These are phyloP conservation scores for Arctium minus DNA, from an alignment of 129 eudicot genomes.

Conservation along the genomic window DNA sequence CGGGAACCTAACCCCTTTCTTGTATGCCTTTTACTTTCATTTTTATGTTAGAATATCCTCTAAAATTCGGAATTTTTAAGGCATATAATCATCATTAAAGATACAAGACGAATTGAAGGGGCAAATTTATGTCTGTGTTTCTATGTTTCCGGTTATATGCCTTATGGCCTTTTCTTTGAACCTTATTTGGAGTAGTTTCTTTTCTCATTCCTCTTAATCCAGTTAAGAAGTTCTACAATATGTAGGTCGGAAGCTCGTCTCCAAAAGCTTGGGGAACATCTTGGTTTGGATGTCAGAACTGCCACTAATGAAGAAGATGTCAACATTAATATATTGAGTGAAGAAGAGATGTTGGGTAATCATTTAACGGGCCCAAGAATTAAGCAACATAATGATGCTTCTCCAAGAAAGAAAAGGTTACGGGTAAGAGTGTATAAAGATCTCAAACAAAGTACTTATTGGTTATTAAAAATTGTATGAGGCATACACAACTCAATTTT, in stretches of 20 bases:
- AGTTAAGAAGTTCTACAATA: neutral
- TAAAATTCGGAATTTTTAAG: conserved; percentile 43
- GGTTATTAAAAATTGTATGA: neutral
- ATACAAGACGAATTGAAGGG: conserved; percentile 61
- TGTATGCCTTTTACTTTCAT: neutral
- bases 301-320: conserved; percentile 38
- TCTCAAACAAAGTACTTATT: conserved; percentile 36
- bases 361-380: conserved; percentile 11
- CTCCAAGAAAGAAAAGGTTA: conserved; percentile 42
- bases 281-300: conserved; percentile 31
- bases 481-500: neutral
- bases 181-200: neutral
- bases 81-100: conserved; percentile 49
- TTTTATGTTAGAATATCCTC: conserved; percentile 35
- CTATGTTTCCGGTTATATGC: neutral
- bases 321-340: conserved; percentile 29
- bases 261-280: conserved; percentile 53
- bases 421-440: conserved; percentile 27
- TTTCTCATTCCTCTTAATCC: neutral
- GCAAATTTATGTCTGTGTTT: conserved; percentile 22
- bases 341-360: conserved; percentile 25
- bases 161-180: neutral
- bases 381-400: conserved; percentile 34
- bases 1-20: neutral
- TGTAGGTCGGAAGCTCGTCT: conserved; percentile 54